Evolutionary conservation across 2,329 filamentous ascomycete species (phyloP), one percentile per base, ranked within the genome.

Genomic region (Xylariales sp.): DNA sequence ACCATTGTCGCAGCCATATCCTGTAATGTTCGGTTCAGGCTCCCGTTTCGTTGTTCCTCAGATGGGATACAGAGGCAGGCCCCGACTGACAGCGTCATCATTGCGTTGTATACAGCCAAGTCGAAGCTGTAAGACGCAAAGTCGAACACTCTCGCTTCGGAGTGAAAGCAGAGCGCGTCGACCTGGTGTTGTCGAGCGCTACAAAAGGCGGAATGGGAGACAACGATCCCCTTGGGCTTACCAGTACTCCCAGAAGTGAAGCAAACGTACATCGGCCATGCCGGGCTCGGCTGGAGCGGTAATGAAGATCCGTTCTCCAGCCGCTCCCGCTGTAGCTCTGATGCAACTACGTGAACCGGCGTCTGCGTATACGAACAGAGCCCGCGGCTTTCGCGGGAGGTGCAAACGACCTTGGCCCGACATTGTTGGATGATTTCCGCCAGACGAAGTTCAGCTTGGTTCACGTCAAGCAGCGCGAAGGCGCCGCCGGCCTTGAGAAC

Each of bases 101-200:
- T 22, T 4, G 31, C 24, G 11, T 43, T 61, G 15, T 35, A 24
- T 16, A 18, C 15, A 39, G 11, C 14, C 41, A 32, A 9, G 31
- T 43, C 41, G 9, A 43, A 43, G 20, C 18, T 31, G 35, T 38
- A 43, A 5, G 41, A 43, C 12, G 41, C 27, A 12, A 43, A 43
- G 5, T 38, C 31, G n/a, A 43, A 24, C 9, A 18, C 21, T 2
- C 1, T 68, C 62, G 6, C 62, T 69, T 68, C 1, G 73, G 75
- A 36, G 74, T 72, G 43, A 78, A 73, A 20, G 81, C 46, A 10
- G 6, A 24, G n/a, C n/a, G n/a, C n/a, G n/a, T n/a, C n/a, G n/a
- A n/a, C n/a, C n/a, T 14, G 20, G 7, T n/a, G 18, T 14, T 24
- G 18, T 19, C 12, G 16, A 24, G 3, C 21, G 36, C 9, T 18